Base-by-base conservation (phyloP, 2,329 filamentous ascomycete genomes). In the Colletotrichum sublineola region DNA sequence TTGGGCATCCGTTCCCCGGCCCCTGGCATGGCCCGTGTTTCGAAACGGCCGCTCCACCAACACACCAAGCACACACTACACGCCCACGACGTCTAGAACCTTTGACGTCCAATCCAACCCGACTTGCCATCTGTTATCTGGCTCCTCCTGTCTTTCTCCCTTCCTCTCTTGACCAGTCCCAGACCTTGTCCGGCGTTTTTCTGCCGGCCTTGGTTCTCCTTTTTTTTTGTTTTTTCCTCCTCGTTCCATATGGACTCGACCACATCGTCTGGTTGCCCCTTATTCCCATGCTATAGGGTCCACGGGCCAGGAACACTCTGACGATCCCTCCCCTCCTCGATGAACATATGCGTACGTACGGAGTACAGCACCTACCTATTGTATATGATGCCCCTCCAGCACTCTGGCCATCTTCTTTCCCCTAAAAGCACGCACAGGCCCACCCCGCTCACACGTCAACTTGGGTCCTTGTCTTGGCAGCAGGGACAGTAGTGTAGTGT, bases 21-120 rank as follows among this genome's bases (percentile, higher is more conserved):
- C 60, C 50, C 60, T 69, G 70, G 55, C 70, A 70, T 69, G 70
- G 66, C 48, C 70, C 60, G 66, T 65, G 70, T 72, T 72, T 72
- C 70, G 57, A 63, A 72, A 63, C 50, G 69, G 52, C 50, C 29
- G 56, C 58, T 63, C 33, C 33, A 52, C 61, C 46, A 53, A 50
- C 61, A 20, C 31, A 50, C 60, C 46, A 63, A 36, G 3, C 15
- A 20, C 18, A 3, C 20, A 46, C 20, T 24, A 53, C 15, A n/a
- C 56, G 38, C n/a, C n/a, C 33, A 24, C 50, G 15, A 64, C 62
- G 50, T 64, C 55, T 56, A 58, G 48, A 44, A 55, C 63, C 69
- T 69, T 53, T 60, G 69, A 69, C 66, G 31, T 58, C 66, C 69
- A 69, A 68, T 31, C 65, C 64, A 40, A 61, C 46, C 56, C 69